Percentiles rank a stretch among this genome's conserved stretches.
These are phyloP conservation scores for Ramularia endophylla DNA, from an alignment of 2,329 filamentous ascomycete genomes.

Conservation along the genomic window DNA sequence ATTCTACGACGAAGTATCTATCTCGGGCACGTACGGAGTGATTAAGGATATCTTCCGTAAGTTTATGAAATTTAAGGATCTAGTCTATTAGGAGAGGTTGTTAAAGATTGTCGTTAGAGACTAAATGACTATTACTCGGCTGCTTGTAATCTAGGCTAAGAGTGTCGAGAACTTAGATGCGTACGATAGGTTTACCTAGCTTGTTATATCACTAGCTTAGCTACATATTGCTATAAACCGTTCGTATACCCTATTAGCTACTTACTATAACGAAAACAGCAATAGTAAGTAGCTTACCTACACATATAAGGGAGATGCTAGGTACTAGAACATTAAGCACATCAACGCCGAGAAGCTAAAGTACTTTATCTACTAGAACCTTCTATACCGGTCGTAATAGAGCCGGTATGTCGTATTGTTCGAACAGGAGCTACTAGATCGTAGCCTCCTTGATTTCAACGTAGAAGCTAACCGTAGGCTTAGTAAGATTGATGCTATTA, in stretches of 20 bases:
- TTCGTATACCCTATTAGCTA: neutral
- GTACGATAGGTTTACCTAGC: neutral
- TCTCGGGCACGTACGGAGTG: conserved; percentile 1
- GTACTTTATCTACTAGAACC: no score
- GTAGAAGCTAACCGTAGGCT: no score
- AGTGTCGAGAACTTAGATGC: neutral
- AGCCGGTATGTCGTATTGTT: no score
- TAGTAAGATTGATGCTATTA: no score
- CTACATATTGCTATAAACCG: neutral
- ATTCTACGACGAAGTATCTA: conserved; percentile 1
- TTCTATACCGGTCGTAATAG: no score
- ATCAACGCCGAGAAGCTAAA: no score
- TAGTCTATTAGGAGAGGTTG: neutral
- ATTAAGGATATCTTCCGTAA: conserved; percentile 1
- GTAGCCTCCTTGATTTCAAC: no score
- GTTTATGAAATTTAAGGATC: neutral
- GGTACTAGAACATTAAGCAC: conserved; percentile 2
- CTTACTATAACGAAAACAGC: conserved; percentile 1
- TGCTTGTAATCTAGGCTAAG: neutral
- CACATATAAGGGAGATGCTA: no score
- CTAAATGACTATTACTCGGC: neutral
- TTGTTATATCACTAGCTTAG: neutral
- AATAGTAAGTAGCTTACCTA: neutral
- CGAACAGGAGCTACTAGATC: no score
- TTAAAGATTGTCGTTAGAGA: neutral